Conservation (phyloP, 768 basidiomycete genomes). For the Boletus pseudo-olivaceus region DNA sequence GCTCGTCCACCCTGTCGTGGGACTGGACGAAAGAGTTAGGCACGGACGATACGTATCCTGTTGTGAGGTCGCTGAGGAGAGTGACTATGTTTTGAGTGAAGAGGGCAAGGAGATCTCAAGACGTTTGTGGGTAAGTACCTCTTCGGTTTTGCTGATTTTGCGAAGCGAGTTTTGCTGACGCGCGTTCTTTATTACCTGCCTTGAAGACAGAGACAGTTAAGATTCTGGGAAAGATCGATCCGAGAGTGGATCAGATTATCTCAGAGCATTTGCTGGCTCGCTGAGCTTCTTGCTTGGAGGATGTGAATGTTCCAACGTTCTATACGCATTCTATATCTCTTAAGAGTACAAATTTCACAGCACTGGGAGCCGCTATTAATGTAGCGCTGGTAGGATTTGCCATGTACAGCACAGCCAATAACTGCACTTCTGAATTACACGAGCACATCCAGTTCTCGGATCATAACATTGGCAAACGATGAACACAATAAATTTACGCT, state of each 20-base stretch:
- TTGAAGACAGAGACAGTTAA: conserved; percentile 28
- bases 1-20: conserved; percentile 33
- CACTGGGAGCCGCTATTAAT: background rate
- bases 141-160: no score
- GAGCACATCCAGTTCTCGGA: no score
- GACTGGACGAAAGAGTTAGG: conserved; percentile 18
- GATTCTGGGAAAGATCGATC: conserved; percentile 25
- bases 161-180: no score
- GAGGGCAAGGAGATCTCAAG: conserved; percentile 30
- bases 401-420: no score
- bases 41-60: conserved; percentile 31
- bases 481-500: background rate
- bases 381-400: background rate
- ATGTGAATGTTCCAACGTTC: background rate
- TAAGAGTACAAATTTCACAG: background rate
- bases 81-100: conserved; percentile 30
- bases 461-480: no score
- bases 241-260: conserved; percentile 26
- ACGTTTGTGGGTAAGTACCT: no score
- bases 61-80: conserved; percentile 28
- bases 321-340: background rate
- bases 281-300: no score
- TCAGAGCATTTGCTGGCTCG: no score
- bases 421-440: no score
- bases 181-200: background rate